phyloP scores from a whole-genome alignment of 495 filamentous ascomycete genomes.

The Corynascus novoguineensis region DNA sequence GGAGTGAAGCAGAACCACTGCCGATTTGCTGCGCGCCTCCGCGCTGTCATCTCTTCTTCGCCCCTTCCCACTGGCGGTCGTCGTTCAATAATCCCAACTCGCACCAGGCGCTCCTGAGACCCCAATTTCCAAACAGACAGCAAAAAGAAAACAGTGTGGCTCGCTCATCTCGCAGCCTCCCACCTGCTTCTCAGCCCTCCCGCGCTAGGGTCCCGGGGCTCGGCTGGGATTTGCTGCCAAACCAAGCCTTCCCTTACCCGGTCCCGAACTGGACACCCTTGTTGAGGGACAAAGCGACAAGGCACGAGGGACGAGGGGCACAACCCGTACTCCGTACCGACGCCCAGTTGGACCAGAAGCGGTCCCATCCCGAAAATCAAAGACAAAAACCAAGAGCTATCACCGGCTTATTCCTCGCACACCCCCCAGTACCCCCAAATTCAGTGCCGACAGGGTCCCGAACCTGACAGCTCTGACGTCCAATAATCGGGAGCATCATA shows the following conservation, averaged over 20 bases:
- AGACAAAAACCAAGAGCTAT: not conserved
- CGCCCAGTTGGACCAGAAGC: not conserved
- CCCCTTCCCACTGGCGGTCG: slow-evolving; percentile 4
- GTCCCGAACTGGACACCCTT: slow-evolving; percentile 7
- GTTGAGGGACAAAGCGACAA: slow-evolving; percentile 21
- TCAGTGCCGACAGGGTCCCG: slow-evolving; percentile 17
- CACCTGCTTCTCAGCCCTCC: slow-evolving; percentile 31
- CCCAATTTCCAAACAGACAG: slow-evolving; percentile 13
- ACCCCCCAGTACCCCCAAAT: slow-evolving; percentile 3
- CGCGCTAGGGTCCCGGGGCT: slow-evolving; percentile 24
- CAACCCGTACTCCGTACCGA: slow-evolving; percentile 8
- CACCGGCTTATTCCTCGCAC: slow-evolving; percentile 8
- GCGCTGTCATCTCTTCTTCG: not conserved
- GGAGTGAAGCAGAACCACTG: not conserved
- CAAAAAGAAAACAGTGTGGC: slow-evolving; percentile 20
- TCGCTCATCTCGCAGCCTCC: slow-evolving; percentile 16
- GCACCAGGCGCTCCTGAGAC: slow-evolving; percentile 10
- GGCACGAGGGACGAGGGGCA: slow-evolving; percentile 21
- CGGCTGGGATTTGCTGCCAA: slow-evolving; percentile 21
- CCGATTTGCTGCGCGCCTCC: slow-evolving; percentile 3
- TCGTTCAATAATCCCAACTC: not conserved
- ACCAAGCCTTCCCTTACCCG: slow-evolving; percentile 16
- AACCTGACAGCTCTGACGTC: slow-evolving; percentile 16
- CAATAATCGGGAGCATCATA: slow-evolving; percentile 22
- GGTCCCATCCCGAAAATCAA: not conserved